Conservation (phyloP, 208 protist species). For the Leptomonas seymouri region DNA sequence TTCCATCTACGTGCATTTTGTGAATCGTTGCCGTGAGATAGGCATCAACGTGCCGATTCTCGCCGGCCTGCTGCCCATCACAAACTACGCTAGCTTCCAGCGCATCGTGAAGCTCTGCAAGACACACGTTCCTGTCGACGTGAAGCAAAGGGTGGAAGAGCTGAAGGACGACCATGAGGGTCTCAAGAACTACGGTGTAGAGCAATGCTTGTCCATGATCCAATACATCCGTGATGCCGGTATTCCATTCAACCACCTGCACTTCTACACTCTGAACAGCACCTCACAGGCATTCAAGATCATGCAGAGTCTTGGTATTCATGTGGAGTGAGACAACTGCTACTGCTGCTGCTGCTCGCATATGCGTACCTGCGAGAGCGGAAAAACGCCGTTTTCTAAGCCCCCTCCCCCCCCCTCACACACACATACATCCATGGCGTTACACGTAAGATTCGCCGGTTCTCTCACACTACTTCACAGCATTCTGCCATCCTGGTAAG, state of each 20-base stretch:
- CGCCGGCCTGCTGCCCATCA: constrained; percentile 95
- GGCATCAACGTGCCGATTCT: constrained; percentile 96
- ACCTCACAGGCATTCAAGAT: constrained; percentile 42
- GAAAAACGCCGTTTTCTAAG: neutral
- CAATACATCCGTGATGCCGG: constrained; percentile 51
- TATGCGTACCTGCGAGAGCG: too few species aligned
- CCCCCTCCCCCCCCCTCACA: too few species aligned
- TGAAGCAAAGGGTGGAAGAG: constrained; percentile 53
- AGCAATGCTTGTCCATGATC: constrained; percentile 65
- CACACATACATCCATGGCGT: too few species aligned
- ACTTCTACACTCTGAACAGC: constrained; percentile 81
- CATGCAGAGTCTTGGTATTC: constrained; percentile 44
- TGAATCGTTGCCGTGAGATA: constrained; percentile 75
- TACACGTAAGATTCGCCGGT: too few species aligned
- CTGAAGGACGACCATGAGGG: constrained; percentile 66
- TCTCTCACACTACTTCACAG: neutral
- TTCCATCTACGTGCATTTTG: constrained; percentile 92
- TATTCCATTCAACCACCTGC: constrained; percentile 68
- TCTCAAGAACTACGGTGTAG: constrained; percentile 63
- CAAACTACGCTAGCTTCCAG: constrained; percentile 59
- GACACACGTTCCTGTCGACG: constrained; percentile 58
- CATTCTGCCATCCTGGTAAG: constrained; percentile 11
- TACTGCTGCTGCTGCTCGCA: too few species aligned
- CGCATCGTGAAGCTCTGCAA: constrained; percentile 80
- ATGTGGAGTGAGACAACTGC: constrained; percentile 29